Evolutionary conservation across 176 grass and related monocot species (phyloP), one percentile per base, ranked within the genome.

Genomic region (Juncus effusus): DNA sequence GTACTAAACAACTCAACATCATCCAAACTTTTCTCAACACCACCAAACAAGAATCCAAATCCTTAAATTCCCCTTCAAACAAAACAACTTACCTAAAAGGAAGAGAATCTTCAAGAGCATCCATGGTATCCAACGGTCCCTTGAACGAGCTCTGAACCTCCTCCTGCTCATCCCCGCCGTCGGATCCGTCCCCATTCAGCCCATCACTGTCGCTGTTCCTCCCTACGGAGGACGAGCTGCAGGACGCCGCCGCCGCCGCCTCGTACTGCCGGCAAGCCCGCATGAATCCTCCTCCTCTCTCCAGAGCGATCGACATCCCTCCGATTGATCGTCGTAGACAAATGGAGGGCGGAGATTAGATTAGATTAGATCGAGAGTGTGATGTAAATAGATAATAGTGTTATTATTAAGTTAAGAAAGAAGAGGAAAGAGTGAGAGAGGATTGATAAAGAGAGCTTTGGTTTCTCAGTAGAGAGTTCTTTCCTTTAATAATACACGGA

Each of bases 131-230:
- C 67, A 96, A 73, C 14, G 91, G 84, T 8, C 86, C 86, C 81
- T 78, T 96, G 63, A 77, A 87, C 13, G 84, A 82, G 73, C 91
- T 96, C 87, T 90, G 87, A 36, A 96, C 91, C 83, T 91, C 88
- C 86, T 96, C 91, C 42, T 77, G 72, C 87, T 88, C 85, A 68
- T 89, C 90, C 19, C 69, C 80, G 58, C 70, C 77, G 62, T 79
- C 86, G 44, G 82, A 83, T 70, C 81, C 80, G 68, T 72, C 68
- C 53, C 69, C 81, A 70, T 81, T 73, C 54, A 38, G 67, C 8
- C 75, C 83, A 3, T 81, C 69, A 64, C 75, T 79, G 69, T 84
- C 74, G 57, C 87, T 96, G 74, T 80, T 72, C 83, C 81, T 75
- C 67, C 76, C 90, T 9, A 67, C 63, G 44, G 85, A 85, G 38